Conservation (phyloP, 2,329 filamentous ascomycete genomes). For the Paracoccidioides brasiliensis region DNA sequence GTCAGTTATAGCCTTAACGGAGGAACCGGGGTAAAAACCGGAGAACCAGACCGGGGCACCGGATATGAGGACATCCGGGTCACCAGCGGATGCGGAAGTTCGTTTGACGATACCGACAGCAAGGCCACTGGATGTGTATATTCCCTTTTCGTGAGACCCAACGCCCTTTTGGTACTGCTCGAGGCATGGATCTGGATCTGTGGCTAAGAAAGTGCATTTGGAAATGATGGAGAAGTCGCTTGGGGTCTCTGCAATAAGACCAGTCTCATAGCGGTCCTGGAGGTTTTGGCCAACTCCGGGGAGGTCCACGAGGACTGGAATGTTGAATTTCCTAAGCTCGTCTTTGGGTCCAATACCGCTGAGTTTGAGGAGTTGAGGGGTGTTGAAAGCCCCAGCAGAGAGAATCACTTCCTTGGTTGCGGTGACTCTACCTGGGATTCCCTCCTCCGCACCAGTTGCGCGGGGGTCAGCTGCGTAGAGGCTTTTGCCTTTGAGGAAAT, state of each 20-base stretch:
- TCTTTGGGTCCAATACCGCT: conserved; percentile 44
- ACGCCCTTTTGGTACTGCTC: conserved; percentile 26
- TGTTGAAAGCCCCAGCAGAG: conserved; percentile 45
- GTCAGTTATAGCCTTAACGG: conserved; percentile 26
- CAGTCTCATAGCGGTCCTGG: conserved; percentile 48
- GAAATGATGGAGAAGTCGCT: conserved; percentile 22
- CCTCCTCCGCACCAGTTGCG: conserved; percentile 15
- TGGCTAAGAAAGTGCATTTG: conserved; percentile 21
- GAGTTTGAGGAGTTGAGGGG: conserved; percentile 50
- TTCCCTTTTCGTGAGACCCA: conserved; percentile 19
- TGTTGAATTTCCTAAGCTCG: conserved; percentile 39
- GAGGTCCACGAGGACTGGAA: conserved; percentile 40
- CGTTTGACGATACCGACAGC: conserved; percentile 36
- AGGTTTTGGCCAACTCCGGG: conserved; percentile 51
- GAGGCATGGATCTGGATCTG: conserved; percentile 30
- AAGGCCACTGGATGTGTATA: conserved; percentile 38
- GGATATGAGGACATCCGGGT: conserved; percentile 43
- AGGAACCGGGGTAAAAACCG: conserved; percentile 44
- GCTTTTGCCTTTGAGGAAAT: conserved; percentile 34
- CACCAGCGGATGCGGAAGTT: conserved; percentile 28
- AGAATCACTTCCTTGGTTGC: conserved; percentile 33
- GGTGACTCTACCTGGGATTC: conserved; percentile 27
- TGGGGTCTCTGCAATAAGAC: conserved; percentile 34
- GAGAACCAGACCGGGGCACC: conserved; percentile 43
- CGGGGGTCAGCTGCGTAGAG: conserved; percentile 36